Evolutionary conservation across 257 asterid species (phyloP).

Genomic region (Gynochthodes officinalis): DNA sequence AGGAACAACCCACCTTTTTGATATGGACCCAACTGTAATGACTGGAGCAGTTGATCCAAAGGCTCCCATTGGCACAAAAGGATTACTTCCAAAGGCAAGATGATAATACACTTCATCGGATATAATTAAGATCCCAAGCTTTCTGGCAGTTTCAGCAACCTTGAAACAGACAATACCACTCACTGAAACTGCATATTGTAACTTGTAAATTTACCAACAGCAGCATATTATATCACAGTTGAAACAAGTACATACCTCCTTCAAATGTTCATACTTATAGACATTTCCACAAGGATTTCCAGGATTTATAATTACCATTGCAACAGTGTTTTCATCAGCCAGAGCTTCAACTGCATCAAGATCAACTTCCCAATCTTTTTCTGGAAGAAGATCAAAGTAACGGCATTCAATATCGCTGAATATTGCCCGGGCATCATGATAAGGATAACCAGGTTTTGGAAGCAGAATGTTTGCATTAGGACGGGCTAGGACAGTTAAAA

Average conservation of each 20-base stretch:
- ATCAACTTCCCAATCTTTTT: slow-evolving; percentile 76
- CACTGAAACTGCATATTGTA: background rate
- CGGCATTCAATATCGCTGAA: slow-evolving; percentile 55
- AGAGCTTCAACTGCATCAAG: slow-evolving; percentile 63
- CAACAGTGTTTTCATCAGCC: slow-evolving; percentile 73
- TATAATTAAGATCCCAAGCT: slow-evolving; percentile 75
- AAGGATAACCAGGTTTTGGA: slow-evolving; percentile 81
- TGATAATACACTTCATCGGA: slow-evolving; percentile 84
- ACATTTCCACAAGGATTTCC: slow-evolving; percentile 98
- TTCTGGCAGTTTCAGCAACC: slow-evolving; percentile 79
- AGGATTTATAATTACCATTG: slow-evolving; percentile 82
- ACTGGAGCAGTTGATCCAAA: slow-evolving; percentile 73
- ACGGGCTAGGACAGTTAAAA: slow-evolving; percentile 52
- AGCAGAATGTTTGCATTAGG: slow-evolving; percentile 79
- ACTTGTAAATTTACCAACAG: background rate
- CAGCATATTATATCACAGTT: background rate
- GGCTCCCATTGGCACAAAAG: slow-evolving; percentile 84
- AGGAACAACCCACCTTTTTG: slow-evolving; percentile 86
- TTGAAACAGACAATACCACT: slow-evolving; percentile 15
- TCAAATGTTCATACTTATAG: slow-evolving; percentile 62
- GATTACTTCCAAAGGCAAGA: slow-evolving; percentile 61
- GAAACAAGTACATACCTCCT: slow-evolving; percentile 44
- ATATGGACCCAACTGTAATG: slow-evolving; percentile 69
- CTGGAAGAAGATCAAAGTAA: slow-evolving; percentile 75
- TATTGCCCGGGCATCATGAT: slow-evolving; percentile 58